A percentile compares a stretch with the other conserved stretches of the same genome.
phyloP scores from a whole-genome alignment of 768 basidiomycete species.

The Panaeolus cyanescens region DNA sequence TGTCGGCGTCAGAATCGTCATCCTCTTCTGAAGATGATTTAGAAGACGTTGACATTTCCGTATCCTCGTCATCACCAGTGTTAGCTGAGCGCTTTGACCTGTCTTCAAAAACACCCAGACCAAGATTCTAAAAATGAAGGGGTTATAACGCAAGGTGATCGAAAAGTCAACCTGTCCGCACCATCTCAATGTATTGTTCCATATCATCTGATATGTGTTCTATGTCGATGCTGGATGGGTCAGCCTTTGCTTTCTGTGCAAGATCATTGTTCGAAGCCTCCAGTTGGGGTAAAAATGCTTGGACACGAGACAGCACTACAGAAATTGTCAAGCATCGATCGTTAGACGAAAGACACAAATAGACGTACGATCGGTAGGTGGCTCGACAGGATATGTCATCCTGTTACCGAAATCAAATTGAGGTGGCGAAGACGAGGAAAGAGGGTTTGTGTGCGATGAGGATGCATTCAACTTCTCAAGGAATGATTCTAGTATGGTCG shows the following conservation, averaged over 20 bases:
- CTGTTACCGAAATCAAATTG: conserved; percentile 40
- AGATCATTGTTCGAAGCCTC: conserved; percentile 65
- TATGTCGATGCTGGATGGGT: conserved; percentile 68
- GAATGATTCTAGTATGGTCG: conserved; percentile 32
- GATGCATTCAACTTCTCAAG: conserved; percentile 42
- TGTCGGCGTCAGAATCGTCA: conserved; percentile 25
- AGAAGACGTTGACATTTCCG: conserved; percentile 30
- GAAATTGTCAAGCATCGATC: conserved; percentile 1
- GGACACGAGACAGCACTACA: conserved; percentile 64
- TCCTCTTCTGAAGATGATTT: conserved; percentile 24
- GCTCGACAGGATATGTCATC: conserved; percentile 36
- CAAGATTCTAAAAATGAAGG: conserved; percentile 51
- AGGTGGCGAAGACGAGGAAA: conserved; percentile 17
- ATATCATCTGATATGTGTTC: conserved; percentile 56
- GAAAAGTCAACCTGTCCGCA: conserved; percentile 22
- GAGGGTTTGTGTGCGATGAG: conserved; percentile 16
- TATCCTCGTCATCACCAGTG: conserved; percentile 24
- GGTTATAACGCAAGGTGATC: conserved; percentile 1
- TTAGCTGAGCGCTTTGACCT: conserved; percentile 20
- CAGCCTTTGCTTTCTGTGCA: conserved; percentile 40
- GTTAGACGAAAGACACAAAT: not conserved
- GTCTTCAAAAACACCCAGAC: conserved; percentile 62
- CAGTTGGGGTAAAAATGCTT: conserved; percentile 67
- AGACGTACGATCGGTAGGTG: conserved; percentile 52
- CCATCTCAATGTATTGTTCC: conserved; percentile 68